Base-by-base conservation (phyloP, 805 yeast species). In the Candida railenensis region DNA sequence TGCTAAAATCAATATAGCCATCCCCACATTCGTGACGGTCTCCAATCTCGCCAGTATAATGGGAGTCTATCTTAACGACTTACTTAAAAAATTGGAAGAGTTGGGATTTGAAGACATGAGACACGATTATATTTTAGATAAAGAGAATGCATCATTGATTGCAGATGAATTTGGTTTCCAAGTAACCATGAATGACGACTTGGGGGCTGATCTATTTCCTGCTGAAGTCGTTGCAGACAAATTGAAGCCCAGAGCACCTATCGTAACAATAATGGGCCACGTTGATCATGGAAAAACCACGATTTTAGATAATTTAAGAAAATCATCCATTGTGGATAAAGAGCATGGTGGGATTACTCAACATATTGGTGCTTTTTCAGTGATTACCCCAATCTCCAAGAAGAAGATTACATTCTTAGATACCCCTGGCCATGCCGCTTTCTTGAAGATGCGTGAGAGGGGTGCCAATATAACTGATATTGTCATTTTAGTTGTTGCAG, bases 211-310 rank as follows among this genome's bases (percentile, higher is more conserved):
- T 51, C 81, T 89, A 15, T 73, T 78, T 14, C 79, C 82, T 0
- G 67, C 68, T 1, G 79, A 87, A 0, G 73, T 68, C 2, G 75
- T 75, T 22, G 59, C 62, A n/a, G 66, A 68, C 4, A 58, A 66
- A 19, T 62, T 85, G 51, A 81, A 79, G 39, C 74, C 83, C 4
- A 73, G 98, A 53, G 90, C 99, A 0, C 99, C 99, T 0, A 85
- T 94, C 20, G 97, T 94, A 3, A 91, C 99, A 0, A 88, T 94
- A 44, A 94, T 94, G 98, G 99, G 99, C 2, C 99, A 94, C 64
- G 99, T 94, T 25, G 99, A 94, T 65, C 99, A 94, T 61, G 99
- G 99, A 2, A 94, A 94, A 63, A 94, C 99, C 1, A 92, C 99
- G 0, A 84, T 94, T 49, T 75, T 94, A 46, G 99, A 94, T 63